Percentiles rank a stretch among this genome's conserved stretches.
These are phyloP conservation scores for Plantago ovata DNA, from an alignment of 257 asterid genomes.

Conservation along the genomic window DNA sequence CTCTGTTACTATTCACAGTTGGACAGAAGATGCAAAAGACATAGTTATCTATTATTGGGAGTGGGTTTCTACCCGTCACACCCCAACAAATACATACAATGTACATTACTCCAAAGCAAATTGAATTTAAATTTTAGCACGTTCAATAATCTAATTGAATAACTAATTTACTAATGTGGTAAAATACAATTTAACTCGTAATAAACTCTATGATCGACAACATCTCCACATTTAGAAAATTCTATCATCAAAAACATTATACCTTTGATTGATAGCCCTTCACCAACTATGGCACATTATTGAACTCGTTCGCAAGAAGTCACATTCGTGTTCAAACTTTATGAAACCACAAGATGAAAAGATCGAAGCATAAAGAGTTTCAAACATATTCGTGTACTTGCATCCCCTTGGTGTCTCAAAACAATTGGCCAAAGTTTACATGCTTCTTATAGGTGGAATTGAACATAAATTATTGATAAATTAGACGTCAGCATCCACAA, in stretches of 20 bases:
- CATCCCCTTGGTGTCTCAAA: not conserved
- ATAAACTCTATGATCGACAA: no score
- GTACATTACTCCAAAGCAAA: no score
- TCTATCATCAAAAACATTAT: not conserved
- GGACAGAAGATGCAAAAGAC: no score
- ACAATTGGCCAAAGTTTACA: not conserved
- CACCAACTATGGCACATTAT: not conserved
- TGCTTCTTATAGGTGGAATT: not conserved
- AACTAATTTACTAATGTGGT: no score
- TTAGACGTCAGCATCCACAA: conserved; percentile 1
- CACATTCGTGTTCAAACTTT: conserved; percentile 2
- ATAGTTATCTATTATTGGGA: no score
- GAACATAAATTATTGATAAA: not conserved
- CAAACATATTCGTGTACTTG: no score
- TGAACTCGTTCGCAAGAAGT: not conserved
- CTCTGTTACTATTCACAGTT: no score
- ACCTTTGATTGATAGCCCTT: not conserved
- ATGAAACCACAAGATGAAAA: not conserved
- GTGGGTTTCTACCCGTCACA: no score
- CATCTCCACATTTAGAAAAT: not conserved
- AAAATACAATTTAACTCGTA: no score
- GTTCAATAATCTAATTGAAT: no score
- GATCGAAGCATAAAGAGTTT: not conserved
- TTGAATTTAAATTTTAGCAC: no score
- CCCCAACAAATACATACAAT: no score